These are phyloP conservation scores for Trypanosoma vivax DNA, from an alignment of 208 protist genomes.

Conservation along the genomic window DNA sequence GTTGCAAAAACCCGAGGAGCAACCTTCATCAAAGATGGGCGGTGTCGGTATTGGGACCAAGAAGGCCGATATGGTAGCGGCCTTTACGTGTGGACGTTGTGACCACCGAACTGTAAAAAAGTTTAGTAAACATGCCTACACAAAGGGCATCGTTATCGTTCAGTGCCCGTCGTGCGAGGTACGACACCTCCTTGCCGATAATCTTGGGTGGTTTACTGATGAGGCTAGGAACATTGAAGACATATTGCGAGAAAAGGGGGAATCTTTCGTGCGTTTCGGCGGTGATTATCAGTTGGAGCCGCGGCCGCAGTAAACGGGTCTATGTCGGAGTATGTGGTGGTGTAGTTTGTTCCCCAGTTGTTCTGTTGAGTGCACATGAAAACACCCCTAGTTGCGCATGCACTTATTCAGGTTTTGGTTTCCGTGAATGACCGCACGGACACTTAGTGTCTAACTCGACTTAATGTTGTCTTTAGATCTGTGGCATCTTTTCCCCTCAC, in stretches of 20 bases:
- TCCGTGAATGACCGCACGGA: too few species aligned
- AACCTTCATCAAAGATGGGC: slow-evolving; percentile 66
- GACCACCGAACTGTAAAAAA: slow-evolving; percentile 85
- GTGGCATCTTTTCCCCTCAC: too few species aligned
- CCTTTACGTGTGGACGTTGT: slow-evolving; percentile 85
- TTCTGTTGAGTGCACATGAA: too few species aligned
- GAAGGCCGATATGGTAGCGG: slow-evolving; percentile 78
- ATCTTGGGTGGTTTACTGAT: slow-evolving; percentile 86
- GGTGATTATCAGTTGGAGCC: slow-evolving; percentile 47
- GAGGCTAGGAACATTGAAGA: slow-evolving; percentile 79
- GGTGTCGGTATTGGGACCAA: slow-evolving; percentile 68
- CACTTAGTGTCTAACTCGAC: too few species aligned
- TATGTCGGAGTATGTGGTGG: too few species aligned
- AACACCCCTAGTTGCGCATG: too few species aligned
- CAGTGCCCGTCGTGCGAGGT: slow-evolving; percentile 80
- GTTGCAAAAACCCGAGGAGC: slow-evolving; percentile 34
- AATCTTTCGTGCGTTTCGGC: slow-evolving; percentile 63
- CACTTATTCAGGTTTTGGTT: too few species aligned
- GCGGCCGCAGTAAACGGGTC: too few species aligned
- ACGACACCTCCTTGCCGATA: slow-evolving; percentile 88
- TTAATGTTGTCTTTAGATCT: too few species aligned
- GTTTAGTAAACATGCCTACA: slow-evolving; percentile 89
- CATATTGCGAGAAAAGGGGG: slow-evolving; percentile 63
- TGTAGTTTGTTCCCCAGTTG: too few species aligned
- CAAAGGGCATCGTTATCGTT: slow-evolving; percentile 89